A percentile compares a stretch with the other conserved stretches of the same genome.
These are phyloP conservation scores for Leccinum pellstonianum DNA, from an alignment of 768 basidiomycete genomes.

Conservation along the genomic window DNA sequence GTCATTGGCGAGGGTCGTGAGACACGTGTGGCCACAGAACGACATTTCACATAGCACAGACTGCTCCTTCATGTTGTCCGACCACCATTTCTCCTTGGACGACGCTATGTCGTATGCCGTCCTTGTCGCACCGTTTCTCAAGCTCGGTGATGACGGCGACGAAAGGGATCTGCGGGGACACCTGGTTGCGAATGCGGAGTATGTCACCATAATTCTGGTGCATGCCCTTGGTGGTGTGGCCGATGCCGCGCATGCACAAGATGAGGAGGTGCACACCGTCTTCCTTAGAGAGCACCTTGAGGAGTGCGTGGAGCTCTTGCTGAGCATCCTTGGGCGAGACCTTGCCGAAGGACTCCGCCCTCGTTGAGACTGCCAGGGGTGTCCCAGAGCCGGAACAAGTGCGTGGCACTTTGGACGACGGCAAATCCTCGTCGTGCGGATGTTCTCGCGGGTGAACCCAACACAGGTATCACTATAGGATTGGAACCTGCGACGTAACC, in stretches of 20 bases:
- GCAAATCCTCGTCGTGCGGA: too few species aligned
- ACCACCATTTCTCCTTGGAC: constrained; percentile 30
- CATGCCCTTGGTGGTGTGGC: constrained; percentile 22
- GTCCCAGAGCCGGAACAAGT: constrained; percentile 25
- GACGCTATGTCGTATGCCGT: constrained; percentile 3
- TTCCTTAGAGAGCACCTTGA: constrained; percentile 20
- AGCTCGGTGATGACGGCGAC: constrained; percentile 28
- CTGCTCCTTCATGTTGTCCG: constrained; percentile 2
- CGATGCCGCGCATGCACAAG: constrained; percentile 25
- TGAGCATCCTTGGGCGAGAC: constrained; percentile 25
- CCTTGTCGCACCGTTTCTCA: constrained; percentile 18
- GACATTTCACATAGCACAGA: constrained; percentile 3
- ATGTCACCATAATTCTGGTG: constrained; percentile 19
- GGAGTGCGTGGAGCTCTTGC: constrained; percentile 19
- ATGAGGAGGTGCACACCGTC: constrained; percentile 27
- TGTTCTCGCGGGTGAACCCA: too few species aligned
- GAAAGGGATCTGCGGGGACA: constrained; percentile 19
- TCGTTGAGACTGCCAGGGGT: constrained; percentile 22
- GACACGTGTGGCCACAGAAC: constrained; percentile 23
- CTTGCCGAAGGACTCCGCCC: constrained; percentile 20
- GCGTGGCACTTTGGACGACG: constrained; percentile 6
- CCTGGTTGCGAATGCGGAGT: constrained; percentile 21
- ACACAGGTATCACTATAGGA: too few species aligned
- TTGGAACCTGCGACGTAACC: too few species aligned
- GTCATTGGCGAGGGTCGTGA: constrained; percentile 26